Evolutionary conservation across 2,329 filamentous ascomycete species (phyloP).

Genomic region (Diaporthe sp.): DNA sequence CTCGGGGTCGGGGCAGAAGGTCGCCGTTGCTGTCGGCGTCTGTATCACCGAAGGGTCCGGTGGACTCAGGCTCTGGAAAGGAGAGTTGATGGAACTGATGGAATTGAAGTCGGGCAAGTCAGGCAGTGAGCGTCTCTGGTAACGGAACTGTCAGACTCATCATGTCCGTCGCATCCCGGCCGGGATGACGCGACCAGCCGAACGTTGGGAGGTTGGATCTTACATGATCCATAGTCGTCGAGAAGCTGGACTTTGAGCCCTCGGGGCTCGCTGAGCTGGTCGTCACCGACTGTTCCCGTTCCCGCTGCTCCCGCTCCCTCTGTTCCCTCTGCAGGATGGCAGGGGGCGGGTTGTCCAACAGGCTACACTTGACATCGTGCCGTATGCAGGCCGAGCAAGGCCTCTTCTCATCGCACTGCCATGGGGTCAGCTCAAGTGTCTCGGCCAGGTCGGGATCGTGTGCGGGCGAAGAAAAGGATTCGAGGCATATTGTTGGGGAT

Average conservation of each 20-base stretch:
- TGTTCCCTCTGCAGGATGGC: conserved; percentile 20
- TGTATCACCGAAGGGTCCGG: conserved; percentile 11
- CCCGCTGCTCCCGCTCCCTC: conserved; percentile 12
- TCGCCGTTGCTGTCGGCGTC: neutral
- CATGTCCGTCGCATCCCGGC: neutral
- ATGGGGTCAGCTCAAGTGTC: neutral
- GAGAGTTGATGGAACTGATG: conserved; percentile 15
- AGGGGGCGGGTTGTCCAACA: conserved; percentile 35
- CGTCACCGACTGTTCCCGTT: neutral
- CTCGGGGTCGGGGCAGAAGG: conserved; percentile 20
- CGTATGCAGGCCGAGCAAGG: conserved; percentile 42
- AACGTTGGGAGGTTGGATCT: neutral
- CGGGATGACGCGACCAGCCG: neutral
- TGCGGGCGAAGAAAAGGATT: neutral
- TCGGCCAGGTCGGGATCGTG: neutral
- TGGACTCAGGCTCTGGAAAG: conserved; percentile 20
- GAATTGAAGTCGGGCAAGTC: conserved; percentile 33
- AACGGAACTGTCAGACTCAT: conserved; percentile 18
- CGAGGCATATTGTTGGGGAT: conserved; percentile 12
- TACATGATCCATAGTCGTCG: conserved; percentile 34
- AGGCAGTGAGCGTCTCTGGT: conserved; percentile 33
- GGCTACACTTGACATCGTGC: conserved; percentile 41
- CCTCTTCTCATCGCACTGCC: conserved; percentile 43
- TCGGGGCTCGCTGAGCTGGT: conserved; percentile 29
- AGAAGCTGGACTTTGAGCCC: conserved; percentile 48